Evolutionary conservation across 768 basidiomycete species (phyloP).

Genomic region (Suillus paluster): DNA sequence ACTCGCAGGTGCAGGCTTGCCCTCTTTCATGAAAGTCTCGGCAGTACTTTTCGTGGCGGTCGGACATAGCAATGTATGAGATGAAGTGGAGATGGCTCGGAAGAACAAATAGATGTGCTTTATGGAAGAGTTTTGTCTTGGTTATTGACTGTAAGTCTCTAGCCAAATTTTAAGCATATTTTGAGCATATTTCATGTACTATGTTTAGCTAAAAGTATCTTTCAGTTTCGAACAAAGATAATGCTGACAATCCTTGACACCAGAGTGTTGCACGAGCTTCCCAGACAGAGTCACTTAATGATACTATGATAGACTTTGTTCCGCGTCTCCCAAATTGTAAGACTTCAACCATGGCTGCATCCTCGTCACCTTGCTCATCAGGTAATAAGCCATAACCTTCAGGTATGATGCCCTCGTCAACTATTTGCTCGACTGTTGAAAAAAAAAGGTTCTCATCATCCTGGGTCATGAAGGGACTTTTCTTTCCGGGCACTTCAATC

Average conservation of each 20-base stretch:
- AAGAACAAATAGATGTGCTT: not conserved
- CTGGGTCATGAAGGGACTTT: slow-evolving; percentile 15
- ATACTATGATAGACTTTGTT: slow-evolving; percentile 12
- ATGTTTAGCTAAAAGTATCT: not conserved
- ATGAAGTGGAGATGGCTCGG: not conserved
- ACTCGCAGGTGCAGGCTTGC: slow-evolving; percentile 1
- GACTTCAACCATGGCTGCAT: slow-evolving; percentile 15
- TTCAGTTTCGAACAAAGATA: slow-evolving; percentile 5
- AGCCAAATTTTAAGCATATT: not conserved
- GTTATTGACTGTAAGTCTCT: not conserved
- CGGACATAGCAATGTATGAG: not conserved
- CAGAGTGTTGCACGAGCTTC: slow-evolving; percentile 17
- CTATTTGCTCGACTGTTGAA: slow-evolving; percentile 5
- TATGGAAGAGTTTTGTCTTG: not conserved
- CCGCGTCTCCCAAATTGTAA: slow-evolving; percentile 10
- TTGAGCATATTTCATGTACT: too few relatives aligned
- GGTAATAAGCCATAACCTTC: slow-evolving; percentile 17
- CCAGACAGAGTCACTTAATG: slow-evolving; percentile 20
- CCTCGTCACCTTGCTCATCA: slow-evolving; percentile 14
- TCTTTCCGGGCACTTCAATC: slow-evolving; percentile 5
- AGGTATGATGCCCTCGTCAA: slow-evolving; percentile 5
- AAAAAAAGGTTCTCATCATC: slow-evolving; percentile 2
- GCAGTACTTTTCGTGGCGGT: not conserved
- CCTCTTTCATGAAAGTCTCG: not conserved
- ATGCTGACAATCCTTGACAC: slow-evolving; percentile 16